Conservation (phyloP, 2,329 filamentous ascomycete species). For the Penicillium sp. region DNA sequence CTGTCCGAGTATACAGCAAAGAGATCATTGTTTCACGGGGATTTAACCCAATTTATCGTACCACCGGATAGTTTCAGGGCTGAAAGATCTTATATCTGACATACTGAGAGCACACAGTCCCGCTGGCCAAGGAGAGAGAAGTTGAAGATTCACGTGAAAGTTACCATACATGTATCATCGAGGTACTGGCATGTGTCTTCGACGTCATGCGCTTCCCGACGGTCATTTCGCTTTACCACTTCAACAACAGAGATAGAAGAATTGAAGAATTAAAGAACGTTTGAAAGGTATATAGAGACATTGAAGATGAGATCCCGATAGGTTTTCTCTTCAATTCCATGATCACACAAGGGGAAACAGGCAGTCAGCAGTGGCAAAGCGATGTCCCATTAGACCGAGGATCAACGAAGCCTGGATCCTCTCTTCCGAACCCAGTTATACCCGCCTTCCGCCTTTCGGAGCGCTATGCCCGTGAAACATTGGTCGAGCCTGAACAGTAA, state of each 20-base stretch:
- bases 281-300: not conserved
- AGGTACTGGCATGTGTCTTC: slow-evolving; percentile 16
- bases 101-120: not conserved
- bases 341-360: not conserved
- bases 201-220: slow-evolving; percentile 19
- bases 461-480: slow-evolving; percentile 30
- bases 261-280: not conserved
- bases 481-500: slow-evolving; percentile 7
- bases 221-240: slow-evolving; percentile 9
- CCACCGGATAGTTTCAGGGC: not conserved
- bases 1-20: not conserved
- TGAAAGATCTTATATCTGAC: not conserved
- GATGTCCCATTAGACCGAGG: slow-evolving; percentile 41
- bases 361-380: slow-evolving; percentile 12
- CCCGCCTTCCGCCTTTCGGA: slow-evolving; percentile 30
- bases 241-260: not conserved
- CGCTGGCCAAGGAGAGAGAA: not conserved
- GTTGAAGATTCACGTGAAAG: slow-evolving; percentile 24
- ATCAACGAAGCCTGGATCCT: slow-evolving; percentile 38
- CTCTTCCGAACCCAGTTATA: slow-evolving; percentile 36
- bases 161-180: slow-evolving; percentile 19
- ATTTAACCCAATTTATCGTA: not conserved
- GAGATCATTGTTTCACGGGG: not conserved
- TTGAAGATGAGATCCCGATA: slow-evolving; percentile 15
- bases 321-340: not conserved